Base-by-base conservation (phyloP, 2,329 filamentous ascomycete species). In the Hypoxylon sp. region DNA sequence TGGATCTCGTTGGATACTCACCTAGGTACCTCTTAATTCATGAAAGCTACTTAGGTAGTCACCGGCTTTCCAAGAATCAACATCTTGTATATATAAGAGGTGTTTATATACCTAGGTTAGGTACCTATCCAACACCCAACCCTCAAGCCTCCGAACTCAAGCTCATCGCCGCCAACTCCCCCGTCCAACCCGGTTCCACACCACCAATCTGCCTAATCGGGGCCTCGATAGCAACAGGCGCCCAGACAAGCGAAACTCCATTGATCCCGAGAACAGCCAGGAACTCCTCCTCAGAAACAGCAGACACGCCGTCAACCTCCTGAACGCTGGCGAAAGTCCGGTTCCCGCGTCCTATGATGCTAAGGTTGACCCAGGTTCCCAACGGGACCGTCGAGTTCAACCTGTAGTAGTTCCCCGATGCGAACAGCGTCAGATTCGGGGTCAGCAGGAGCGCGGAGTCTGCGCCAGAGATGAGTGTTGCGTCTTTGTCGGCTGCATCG, bases 381-480 rank as follows among this genome's bases (percentile, higher is more conserved):
- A 60, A 12, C 2, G 71, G 71, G 2, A 73, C 15, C 0, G 67
- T 71, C 5, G 57, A 43, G 55, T 73, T 72, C 5, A 71, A 59
- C 3, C 68, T 57, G 60, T 69, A 75, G 42, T 70, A 69, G 41
- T 67, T 70, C 0, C 69, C 72, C 1, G 62, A 64, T 0, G 71
- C 63, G 37, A 71, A 67, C 1, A 74, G 55, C 0, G 70, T 72
- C 17, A 74, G 49, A 27, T 64, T 70, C 0, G 71, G 69, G 8
- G 70, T 73, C n/a, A 71, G 63, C 62, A 70, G 57, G n/a, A 79
- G 72, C 3, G 64, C 65, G 3, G 75, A 80, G 61, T 75, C 78
- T 2, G 54, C 60, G 12, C 74, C 77, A 1, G 67, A 62, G n/a
- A 79, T 66, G 12, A 78, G 63, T 2, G 68, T 73, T 0, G 71